Evolutionary conservation across 2,329 filamentous ascomycete species (phyloP).

Genomic region (Aspergillus hiratsukae): DNA sequence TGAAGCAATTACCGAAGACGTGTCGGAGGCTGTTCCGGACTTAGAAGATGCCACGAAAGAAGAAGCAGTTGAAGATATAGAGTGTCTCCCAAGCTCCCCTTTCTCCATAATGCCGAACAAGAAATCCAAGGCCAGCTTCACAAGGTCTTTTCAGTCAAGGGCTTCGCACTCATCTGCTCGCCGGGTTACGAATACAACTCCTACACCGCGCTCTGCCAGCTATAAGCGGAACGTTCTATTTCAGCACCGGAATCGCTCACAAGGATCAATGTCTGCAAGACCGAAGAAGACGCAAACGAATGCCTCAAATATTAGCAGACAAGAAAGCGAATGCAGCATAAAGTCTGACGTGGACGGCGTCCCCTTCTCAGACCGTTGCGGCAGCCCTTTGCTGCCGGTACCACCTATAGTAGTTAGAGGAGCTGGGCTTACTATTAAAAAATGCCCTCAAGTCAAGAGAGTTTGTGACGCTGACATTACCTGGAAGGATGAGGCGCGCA

Average conservation of each 20-base stretch:
- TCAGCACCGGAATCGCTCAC: conserved; percentile 46
- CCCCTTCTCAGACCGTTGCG: conserved; percentile 22
- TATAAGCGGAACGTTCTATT: conserved; percentile 63
- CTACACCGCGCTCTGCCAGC: conserved; percentile 44
- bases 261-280: conserved; percentile 23
- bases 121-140: conserved; percentile 28
- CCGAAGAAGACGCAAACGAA: conserved; percentile 12
- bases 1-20: conserved; percentile 4
- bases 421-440: conserved; percentile 24
- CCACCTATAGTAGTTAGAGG: conserved; percentile 36
- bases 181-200: conserved; percentile 30
- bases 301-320: conserved; percentile 20
- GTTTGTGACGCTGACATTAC: conserved; percentile 43
- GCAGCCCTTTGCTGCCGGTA: conserved; percentile 38
- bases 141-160: conserved; percentile 41
- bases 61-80: conserved; percentile 13
- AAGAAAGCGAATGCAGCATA: conserved; percentile 23
- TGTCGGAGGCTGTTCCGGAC: conserved; percentile 17
- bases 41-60: conserved; percentile 6
- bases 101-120: conserved; percentile 31
- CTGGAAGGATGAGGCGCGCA: conserved; percentile 73
- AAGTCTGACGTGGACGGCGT: conserved; percentile 13
- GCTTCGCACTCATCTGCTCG: conserved; percentile 47
- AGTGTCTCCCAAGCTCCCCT: conserved; percentile 20
- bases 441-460: conserved; percentile 38